phyloP scores from a whole-genome alignment of 1,284 basidiomycete species.

The Cutaneotrichosporon spelunceum region DNA sequence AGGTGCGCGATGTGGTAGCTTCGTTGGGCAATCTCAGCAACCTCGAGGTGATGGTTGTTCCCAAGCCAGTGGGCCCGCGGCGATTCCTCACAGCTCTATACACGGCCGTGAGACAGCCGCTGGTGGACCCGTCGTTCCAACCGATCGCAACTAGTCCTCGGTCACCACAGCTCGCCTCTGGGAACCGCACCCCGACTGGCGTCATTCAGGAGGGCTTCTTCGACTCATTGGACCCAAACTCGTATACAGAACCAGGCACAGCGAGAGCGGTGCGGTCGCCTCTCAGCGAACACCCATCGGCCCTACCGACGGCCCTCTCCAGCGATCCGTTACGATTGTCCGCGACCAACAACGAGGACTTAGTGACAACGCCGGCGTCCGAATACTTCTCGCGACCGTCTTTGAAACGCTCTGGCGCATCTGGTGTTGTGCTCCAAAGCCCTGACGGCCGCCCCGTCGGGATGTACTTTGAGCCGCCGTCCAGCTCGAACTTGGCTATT shows the following conservation, averaged over 20 bases:
- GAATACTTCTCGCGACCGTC: conserved; percentile 83
- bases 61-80: conserved; percentile 89
- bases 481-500: conserved; percentile 21
- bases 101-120: conserved; percentile 75
- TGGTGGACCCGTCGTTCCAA: conserved; percentile 80
- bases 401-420: conserved; percentile 65
- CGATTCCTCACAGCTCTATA: conserved; percentile 84
- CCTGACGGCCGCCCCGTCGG: conserved; percentile 89
- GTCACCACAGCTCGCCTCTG: conserved; percentile 57
- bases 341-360: conserved; percentile 62
- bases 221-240: conserved; percentile 29
- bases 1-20: conserved; percentile 79
- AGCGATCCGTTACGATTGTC: conserved; percentile 6
- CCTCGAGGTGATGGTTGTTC: conserved; percentile 88
- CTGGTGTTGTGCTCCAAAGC: conserved; percentile 85
- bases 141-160: conserved; percentile 89
- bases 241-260: not conserved
- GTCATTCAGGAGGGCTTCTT: conserved; percentile 36
- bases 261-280: conserved; percentile 33
- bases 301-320: conserved; percentile 24
- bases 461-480: conserved; percentile 84
- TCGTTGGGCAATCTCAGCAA: conserved; percentile 40
- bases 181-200: conserved; percentile 30
- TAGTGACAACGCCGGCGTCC: conserved; percentile 63
- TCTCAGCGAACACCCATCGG: conserved; percentile 34